phyloP scores from a whole-genome alignment of 108 stramenopile genomes.

The Aurantiochytrium sp. region DNA sequence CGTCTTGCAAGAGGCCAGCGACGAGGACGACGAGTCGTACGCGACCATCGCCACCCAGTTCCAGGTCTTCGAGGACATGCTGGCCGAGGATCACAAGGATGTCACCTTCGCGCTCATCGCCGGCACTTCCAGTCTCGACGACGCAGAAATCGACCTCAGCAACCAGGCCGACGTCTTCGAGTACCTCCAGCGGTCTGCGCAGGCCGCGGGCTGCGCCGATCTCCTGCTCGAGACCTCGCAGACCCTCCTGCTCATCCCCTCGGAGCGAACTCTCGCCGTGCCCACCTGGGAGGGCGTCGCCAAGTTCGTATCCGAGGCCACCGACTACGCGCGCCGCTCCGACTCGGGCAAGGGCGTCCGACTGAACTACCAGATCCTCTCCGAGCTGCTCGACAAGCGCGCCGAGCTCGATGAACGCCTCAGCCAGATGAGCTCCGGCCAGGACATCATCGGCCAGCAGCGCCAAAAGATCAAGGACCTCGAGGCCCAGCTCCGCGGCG shows the following conservation, averaged over 20 bases:
- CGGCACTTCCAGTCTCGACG: neutral
- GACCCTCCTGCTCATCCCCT: neutral
- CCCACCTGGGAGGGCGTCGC: constrained; percentile 9
- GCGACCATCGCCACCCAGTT: neutral
- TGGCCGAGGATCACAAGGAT: neutral
- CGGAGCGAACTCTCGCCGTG: neutral
- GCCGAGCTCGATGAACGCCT: neutral
- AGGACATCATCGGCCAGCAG: constrained; percentile 21
- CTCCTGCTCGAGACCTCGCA: neutral
- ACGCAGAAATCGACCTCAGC: neutral
- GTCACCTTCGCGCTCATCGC: neutral
- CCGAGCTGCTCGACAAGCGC: constrained; percentile 15
- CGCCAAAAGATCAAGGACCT: constrained; percentile 29
- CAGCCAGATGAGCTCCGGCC: neutral
- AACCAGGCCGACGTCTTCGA: neutral
- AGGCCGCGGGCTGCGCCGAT: neutral
- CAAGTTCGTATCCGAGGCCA: neutral
- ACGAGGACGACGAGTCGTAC: neutral
- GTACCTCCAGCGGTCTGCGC: neutral
- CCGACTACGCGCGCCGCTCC: neutral
- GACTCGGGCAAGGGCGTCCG: neutral
- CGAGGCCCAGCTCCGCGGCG: neutral
- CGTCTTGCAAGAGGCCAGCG: neutral
- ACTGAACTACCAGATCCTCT: constrained; percentile 11
- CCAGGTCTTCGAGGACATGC: constrained; percentile 21